These are phyloP conservation scores for Phyllosticta paracitricarpa DNA, from an alignment of 2,329 filamentous ascomycete species.

Conservation along the genomic window DNA sequence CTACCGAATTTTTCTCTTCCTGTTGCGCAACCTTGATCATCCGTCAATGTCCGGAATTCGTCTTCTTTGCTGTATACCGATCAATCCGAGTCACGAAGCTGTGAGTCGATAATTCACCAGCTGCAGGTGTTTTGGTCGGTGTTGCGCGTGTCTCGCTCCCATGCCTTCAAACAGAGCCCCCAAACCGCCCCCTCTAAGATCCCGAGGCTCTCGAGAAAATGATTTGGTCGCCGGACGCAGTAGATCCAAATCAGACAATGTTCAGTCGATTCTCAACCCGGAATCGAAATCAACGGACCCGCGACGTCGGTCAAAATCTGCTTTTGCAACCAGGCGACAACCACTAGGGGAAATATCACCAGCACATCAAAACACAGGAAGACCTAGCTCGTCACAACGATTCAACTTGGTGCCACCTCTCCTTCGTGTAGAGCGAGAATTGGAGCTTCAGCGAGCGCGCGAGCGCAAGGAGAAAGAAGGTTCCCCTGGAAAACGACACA, in stretches of 20 bases:
- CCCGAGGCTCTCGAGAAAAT: neutral
- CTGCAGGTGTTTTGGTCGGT: neutral
- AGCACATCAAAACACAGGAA: neutral
- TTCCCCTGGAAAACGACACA: neutral
- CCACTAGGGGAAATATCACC: constrained; percentile 9
- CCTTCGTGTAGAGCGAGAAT: neutral
- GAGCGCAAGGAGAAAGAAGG: neutral
- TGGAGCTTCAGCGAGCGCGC: neutral
- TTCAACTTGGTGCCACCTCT: neutral
- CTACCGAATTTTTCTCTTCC: neutral
- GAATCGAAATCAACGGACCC: neutral
- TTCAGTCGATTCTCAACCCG: neutral
- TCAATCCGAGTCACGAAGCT: neutral
- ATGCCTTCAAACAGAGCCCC: neutral
- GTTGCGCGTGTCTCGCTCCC: neutral
- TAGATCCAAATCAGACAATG: neutral
- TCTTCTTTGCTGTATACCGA: neutral
- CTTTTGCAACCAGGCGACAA: neutral
- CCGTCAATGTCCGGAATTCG: neutral
- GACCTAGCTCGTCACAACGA: neutral
- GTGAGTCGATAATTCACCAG: neutral
- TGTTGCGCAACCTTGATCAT: neutral
- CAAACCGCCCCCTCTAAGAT: neutral
- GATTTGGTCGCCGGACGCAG: neutral
- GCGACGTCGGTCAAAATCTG: constrained; percentile 3